phyloP scores from a whole-genome alignment of 202 grass and related monocot species.

The Bolboschoenoplectus hybrid region DNA sequence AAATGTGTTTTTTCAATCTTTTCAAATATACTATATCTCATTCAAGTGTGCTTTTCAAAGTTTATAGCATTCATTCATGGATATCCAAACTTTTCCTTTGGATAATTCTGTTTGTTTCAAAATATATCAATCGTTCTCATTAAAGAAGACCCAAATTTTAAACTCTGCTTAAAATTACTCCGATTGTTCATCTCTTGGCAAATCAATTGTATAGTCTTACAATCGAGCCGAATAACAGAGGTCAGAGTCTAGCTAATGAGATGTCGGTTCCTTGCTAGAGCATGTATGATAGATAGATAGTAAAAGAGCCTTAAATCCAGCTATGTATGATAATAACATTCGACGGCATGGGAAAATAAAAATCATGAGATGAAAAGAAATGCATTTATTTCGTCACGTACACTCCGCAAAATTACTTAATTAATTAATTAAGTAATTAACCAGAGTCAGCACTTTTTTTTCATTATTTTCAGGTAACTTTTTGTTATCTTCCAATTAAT shows the following conservation, averaged over 20 bases:
- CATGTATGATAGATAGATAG: conserved; percentile 10
- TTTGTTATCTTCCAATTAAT: not conserved
- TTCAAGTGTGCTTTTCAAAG: no score
- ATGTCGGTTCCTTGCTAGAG: conserved; percentile 25
- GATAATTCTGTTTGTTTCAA: no score
- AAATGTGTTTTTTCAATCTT: no score
- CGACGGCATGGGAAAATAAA: conserved; percentile 22
- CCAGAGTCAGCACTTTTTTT: not conserved
- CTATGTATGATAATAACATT: not conserved
- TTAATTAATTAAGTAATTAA: not conserved
- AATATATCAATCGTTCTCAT: no score
- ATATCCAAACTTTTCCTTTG: no score
- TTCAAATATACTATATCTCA: no score
- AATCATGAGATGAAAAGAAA: not conserved
- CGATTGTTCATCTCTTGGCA: not conserved
- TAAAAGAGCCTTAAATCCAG: no score
- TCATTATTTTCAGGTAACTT: not conserved
- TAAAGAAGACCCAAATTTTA: no score
- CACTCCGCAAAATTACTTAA: not conserved
- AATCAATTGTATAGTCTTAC: not conserved
- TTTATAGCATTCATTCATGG: no score
- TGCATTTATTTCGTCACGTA: conserved; percentile 8
- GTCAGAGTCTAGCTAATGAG: not conserved
- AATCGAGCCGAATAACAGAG: conserved; percentile 18
- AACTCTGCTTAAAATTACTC: not conserved